Base-by-base conservation (phyloP, 371 early-diverging fungal genomes). In the Actinomortierella wolfii region DNA sequence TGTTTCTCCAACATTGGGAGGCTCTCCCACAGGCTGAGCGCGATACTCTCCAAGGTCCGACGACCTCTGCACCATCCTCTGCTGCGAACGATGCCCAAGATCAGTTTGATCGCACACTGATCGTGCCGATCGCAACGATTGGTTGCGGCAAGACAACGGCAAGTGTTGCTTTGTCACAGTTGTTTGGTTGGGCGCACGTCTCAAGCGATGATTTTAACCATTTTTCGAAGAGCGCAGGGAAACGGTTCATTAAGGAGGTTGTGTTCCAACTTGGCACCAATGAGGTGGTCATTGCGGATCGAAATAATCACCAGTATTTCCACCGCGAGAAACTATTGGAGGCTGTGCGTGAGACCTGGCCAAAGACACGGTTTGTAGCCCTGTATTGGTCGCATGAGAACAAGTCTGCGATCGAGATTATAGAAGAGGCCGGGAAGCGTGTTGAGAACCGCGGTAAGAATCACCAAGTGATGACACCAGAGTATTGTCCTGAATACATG, bases 121-220 rank as follows among this genome's bases (percentile, higher is more conserved):
- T 94, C 14, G 44, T 93, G 25, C 91, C 94, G 2, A 81, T 94
- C 40, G 92, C 86, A 17, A 81, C 86, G 9, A 84, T 91, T 50
- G 94, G 89, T 15, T 84, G 83, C 47, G 94, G 87, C 45, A 93
- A 92, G 68, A 87, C 92, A 0, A 88, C 91, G 0, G 73, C 91
- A 20, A 83, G 83, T 25, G 56, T 81, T 41, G 78, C 83, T 2
- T 78, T 92, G 34, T 55, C 80, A 0, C 57, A 68, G 53, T 66
- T 91, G 43, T 88, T 83, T 69, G 77, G 78, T 0, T 78, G 89
- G 68, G 84, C 74, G 6, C 90, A 90, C 70, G 74, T 92, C 17
- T 90, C 92, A 68, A 90, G 84, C 74, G 94, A 94, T 75, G 80
- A 91, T 66, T 82, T 90, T 15, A 66, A 75, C 9, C 63, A 73